These are phyloP conservation scores for Eucalyptus regnans DNA, from an alignment of 345 rosid genomes.

Conservation along the genomic window DNA sequence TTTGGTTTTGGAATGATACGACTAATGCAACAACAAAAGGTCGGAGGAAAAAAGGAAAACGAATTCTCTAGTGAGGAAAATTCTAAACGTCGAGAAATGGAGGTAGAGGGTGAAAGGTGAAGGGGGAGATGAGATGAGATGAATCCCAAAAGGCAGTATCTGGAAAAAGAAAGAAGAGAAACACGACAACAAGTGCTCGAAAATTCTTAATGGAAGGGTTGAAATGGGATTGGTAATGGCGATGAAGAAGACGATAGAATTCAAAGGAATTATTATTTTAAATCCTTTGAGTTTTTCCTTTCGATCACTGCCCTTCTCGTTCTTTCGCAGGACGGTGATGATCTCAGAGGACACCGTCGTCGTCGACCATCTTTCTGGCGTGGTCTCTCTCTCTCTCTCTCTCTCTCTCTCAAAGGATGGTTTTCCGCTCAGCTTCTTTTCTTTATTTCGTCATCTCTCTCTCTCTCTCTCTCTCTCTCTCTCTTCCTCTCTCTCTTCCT, in stretches of 20 bases:
- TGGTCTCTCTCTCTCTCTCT: neutral
- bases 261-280: neutral
- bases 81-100: neutral
- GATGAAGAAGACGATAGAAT: neutral
- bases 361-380: conserved; percentile 24
- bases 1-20: neutral
- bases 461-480: neutral
- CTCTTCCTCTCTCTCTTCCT: neutral
- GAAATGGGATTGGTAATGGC: neutral
- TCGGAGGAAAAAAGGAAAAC: neutral
- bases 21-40: neutral
- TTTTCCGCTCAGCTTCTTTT: neutral
- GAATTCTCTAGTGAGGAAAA: neutral
- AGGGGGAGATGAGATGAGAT: neutral
- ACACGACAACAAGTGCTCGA: neutral
- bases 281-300: neutral
- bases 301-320: conserved; percentile 29
- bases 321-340: conserved; percentile 22
- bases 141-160: neutral
- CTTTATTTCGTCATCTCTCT: neutral
- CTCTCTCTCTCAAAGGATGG: neutral
- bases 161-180: neutral
- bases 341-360: conserved; percentile 67
- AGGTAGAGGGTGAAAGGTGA: neutral
- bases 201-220: neutral